Evolutionary conservation across 169 alveolate genomes (phyloP), one percentile per base, ranked within the genome.

Genomic region (Cryptosporidium ubiquitum): DNA sequence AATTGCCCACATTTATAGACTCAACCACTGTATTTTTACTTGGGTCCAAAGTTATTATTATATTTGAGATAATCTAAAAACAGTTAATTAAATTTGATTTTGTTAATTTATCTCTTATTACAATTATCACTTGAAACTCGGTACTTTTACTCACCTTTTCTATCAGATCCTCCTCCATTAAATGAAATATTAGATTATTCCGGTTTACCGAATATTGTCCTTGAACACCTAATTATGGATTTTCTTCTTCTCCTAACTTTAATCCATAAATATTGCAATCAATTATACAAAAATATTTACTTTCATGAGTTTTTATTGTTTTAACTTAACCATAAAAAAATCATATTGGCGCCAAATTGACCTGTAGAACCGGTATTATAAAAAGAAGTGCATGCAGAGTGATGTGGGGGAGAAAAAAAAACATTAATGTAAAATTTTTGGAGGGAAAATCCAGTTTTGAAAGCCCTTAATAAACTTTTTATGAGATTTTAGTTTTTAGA

Each of bases 101-200:
- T n/a, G n/a, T n/a, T n/a, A n/a, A n/a, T n/a, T 52, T 18, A 55
- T n/a, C 12, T 47, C 12, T 47, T n/a, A 7, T 31, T 10, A 6
- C 66, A 20, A 5, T 55, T 26, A 5, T 26, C 20, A 20, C 66
- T 12, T 23, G n/a, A n/a, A 20, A 55, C 20, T 47, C 20, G 37
- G 66, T 20, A 10, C 6, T 49, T n/a, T n/a, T 37, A 57, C 85
- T 52, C 55, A 73, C 85, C 69, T 51, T 58, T 26, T 57, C 70
- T 55, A 58, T 58, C 40, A 73, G 31, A 35, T 73, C 70, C 40
- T 55, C 85, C 16, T 52, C 69, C 85, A 73, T 73, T 57, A 33
- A 31, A 66, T 9, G 69, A 18, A 66, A 6, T 23, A n/a, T 6
- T 23, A 55, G n/a, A n/a, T n/a, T n/a, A n/a, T n/a, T n/a, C 66